Evolutionary conservation across 2,329 filamentous ascomycete genomes (phyloP), one percentile per base, ranked within the genome.

Genomic region (Claviceps pusilla): DNA sequence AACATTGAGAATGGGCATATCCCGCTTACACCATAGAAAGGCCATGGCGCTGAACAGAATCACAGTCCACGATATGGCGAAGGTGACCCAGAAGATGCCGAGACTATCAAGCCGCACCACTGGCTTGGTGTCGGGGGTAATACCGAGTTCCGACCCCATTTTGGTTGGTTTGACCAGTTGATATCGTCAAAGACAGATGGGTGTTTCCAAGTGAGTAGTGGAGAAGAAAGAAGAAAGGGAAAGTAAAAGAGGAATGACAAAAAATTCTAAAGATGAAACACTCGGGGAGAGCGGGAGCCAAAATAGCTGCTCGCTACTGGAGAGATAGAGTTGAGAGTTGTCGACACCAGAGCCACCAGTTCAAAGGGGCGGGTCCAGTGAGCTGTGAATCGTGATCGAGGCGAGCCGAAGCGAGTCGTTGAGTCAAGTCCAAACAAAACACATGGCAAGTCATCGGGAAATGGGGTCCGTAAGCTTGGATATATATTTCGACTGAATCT

Each of bases 1-100:
- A 50, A 73, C 69, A 33, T 69, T 59, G 1, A 74, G 62, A 47
- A 73, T 65, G 10, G 69, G 69, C 59, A 68, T 70, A 52, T 71
- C 62, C 53, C 71, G 71, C 39, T 67, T 67, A 35, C 57, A 53
- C 61, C 65, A 69, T 52, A 75, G 68, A 57, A 69, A 75, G 46
- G 56, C 41, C 69, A 73, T 73, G 56, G 69, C 71, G 37, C 58
- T 51, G 35, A 68, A 57, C 12, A 76, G 60, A 12, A 73, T 54
- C 6, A 66, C 53, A 0, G 69, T 73, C 71, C 71, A 75, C 35
- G 64, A 54, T 3, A 62, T 60, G 35, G 65, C 63, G 51, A 70
- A 69, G 55, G 61, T 59, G 56, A 70, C 62, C 62, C 64, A 75
- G 59, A 72, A 74, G 58, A 74, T 64, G 54, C 70, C 70, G 39